Evolutionary conservation across 331 rosid genomes (phyloP), one percentile per base, ranked within the genome.

Genomic region (Cydonia oblonga): DNA sequence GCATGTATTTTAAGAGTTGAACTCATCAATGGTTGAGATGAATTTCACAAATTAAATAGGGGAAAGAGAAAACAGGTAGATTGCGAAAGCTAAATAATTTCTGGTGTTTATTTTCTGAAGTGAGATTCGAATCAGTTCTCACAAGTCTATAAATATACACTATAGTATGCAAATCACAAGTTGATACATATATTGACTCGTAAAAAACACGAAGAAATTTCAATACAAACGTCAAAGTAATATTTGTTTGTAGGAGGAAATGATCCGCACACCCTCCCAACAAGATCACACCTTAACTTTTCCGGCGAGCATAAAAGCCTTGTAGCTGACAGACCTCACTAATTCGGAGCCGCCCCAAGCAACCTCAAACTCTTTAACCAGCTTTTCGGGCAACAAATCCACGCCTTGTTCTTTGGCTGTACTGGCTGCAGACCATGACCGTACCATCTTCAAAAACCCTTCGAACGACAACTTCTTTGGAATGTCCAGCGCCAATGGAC

Each of bases 21-120:
- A 46, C 53, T 1, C 53, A 46, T 46, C 53, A 15, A 46, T 5
- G 7, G 44, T 38, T 38, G 42, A 38, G 4, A 38, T 13, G 0
- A 38, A 38, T 38, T 38, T 38, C 42, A 38, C 0, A 38, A 2
- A 38, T 9, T 38, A 33, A 33, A 33, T 33, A 33, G 96, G 86
- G 87, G 76, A 77, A 56, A 49, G 90, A 87, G 66, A 90, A 86
- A 32, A 73, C 84, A 78, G 77, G 64, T 81, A 80, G 81, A 74
- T 30, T 61, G 52, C 40, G 38, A 16, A 30, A 72, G 68, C 58
- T 60, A 16, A 62, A 51, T 46, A 66, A 64, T 35, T n/a, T n/a
- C 6, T 10, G 29, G 59, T 59, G 44, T 61, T n/a, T 5, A 19
- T 18, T 15, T 52, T 20, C 9, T 10, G 9, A 49, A 28, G 51